Evolutionary conservation across 139 green algal genomes (phyloP), one percentile per base, ranked within the genome.

Genomic region (Chlamydomonas sphaeroides): DNA sequence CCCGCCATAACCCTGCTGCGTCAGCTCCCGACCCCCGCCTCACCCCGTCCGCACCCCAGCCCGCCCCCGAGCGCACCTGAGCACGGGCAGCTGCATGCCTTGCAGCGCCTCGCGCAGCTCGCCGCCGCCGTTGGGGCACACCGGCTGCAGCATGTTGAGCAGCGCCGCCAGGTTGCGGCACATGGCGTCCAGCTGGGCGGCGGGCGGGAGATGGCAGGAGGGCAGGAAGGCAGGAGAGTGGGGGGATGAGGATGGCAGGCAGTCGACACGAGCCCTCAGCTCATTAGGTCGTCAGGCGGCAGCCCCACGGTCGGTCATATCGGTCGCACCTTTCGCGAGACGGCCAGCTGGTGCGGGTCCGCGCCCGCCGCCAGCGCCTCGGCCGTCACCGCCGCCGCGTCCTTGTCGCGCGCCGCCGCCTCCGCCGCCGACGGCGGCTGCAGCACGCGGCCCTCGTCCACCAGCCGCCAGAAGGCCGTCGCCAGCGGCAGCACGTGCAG

Each of bases 131-230:
- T 11, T 28, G 41, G 74, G 59, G 59, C 59, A 80, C 57, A 80
- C 59, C 18, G 74, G 74, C 74, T 69, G 74, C 74, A 80, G 59
- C 42, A 70, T 21, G 18, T 39, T 63, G 59, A 80, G 42, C 74
- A 80, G 59, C 59, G 30, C 38, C 38, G 74, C 74, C 38, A 80
- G 74, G 59, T 80, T 80, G 28, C 18, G 5, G 17, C 30, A 39
- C 41, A 70, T 61, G 30, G 21, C 39, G 20, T 30, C 30, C 61
- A 80, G 17, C 56, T 53, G 45, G 45, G 45, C 45, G 45, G n/a
- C n/a, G n/a, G n/a, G n/a, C n/a, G n/a, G n/a, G n/a, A n/a, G n/a
- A n/a, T n/a, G n/a, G n/a, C n/a, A n/a, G n/a, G n/a, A n/a, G n/a
- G n/a, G n/a, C n/a, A n/a, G n/a, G n/a, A n/a, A n/a, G n/a, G n/a